Evolutionary conservation across 306 rosid species (phyloP).

Genomic region (Trifolium pratense): DNA sequence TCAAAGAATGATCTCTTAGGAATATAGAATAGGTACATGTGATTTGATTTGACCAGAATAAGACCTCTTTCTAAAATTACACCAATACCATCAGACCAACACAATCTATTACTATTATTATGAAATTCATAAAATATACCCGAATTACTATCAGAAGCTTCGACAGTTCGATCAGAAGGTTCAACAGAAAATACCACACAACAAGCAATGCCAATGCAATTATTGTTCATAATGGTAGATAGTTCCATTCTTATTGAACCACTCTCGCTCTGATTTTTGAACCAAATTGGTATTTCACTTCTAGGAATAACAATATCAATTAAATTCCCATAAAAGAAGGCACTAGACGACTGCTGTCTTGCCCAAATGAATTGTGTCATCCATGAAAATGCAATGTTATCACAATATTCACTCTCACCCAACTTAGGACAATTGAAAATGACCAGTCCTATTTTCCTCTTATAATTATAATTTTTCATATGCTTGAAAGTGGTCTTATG

Average conservation of each 20-base stretch:
- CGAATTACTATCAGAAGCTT: no score
- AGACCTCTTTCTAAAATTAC: background rate
- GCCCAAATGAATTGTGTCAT: background rate
- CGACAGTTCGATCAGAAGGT: no score
- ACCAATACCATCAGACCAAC: no score
- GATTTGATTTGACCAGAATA: background rate
- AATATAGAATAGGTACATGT: no score
- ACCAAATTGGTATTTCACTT: conserved; percentile 30
- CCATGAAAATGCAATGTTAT: background rate
- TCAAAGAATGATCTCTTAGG: no score
- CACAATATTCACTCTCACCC: background rate
- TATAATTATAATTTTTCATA: no score
- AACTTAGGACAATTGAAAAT: conserved; percentile 16
- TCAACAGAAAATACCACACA: background rate
- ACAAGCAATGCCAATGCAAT: background rate
- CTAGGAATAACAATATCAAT: conserved; percentile 9
- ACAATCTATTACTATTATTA: no score
- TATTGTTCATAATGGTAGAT: background rate
- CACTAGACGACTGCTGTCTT: background rate
- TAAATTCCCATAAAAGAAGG: background rate
- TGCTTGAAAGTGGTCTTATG: no score
- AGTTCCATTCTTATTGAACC: background rate
- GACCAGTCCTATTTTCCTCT: background rate
- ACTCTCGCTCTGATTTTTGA: background rate
- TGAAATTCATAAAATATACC: no score